Evolutionary conservation across 495 filamentous ascomycete genomes (phyloP).

Genomic region (Podospora pseudopauciseta): DNA sequence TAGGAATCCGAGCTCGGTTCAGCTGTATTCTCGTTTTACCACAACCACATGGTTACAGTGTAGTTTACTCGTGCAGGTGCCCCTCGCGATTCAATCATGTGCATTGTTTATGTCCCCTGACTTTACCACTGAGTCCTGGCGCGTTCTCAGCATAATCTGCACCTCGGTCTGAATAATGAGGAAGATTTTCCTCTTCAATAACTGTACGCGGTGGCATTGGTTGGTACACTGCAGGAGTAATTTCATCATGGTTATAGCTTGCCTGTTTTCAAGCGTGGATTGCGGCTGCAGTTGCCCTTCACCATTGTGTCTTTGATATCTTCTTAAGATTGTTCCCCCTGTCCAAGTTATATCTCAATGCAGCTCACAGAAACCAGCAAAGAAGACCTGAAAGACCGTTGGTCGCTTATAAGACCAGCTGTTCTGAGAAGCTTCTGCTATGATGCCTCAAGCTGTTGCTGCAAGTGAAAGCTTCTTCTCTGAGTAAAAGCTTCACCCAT

Average conservation of each 20-base stretch:
- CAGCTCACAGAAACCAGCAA: background rate
- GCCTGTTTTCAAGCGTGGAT: background rate
- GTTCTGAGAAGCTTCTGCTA: background rate
- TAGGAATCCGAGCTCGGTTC: too few species aligned
- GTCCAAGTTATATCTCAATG: background rate
- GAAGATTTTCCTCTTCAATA: too few species aligned
- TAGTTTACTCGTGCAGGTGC: too few species aligned
- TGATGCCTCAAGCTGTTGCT: background rate
- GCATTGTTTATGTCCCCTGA: too few species aligned
- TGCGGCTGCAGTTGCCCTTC: background rate
- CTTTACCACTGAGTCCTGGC: too few species aligned
- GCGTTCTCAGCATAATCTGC: too few species aligned
- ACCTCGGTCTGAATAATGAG: too few species aligned
- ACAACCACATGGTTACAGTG: too few species aligned
- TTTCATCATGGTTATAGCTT: background rate
- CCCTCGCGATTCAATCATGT: too few species aligned
- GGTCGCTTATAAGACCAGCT: background rate
- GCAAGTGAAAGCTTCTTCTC: background rate
- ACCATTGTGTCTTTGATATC: conserved; percentile 1
- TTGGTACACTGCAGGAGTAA: too few species aligned
- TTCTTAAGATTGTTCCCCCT: conserved; percentile 3
- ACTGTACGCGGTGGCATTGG: too few species aligned
- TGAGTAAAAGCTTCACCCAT: background rate
- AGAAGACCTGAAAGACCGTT: background rate
- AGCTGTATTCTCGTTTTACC: too few species aligned